Evolutionary conservation across 1,284 basidiomycete species (phyloP), one percentile per base, ranked within the genome.

Genomic region (Rugosomyces carneus): DNA sequence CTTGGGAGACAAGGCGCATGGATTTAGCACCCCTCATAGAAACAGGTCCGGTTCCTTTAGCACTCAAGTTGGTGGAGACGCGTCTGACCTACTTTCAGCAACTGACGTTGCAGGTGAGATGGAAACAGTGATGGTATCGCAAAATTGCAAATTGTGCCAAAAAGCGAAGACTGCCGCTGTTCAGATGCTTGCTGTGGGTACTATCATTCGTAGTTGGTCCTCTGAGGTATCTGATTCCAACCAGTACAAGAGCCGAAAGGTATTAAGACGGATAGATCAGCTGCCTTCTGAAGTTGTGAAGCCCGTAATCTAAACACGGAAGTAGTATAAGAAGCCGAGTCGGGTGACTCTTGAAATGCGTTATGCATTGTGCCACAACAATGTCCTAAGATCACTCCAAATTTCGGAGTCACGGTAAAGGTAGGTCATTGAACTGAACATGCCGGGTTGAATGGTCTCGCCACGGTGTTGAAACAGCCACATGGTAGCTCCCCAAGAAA

Each of bases 401-500:
- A 67, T 67, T 50, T 91, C 83, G 9, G 86, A 89, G 60, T 91
- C 87, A 48, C 79, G 77, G 66, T 91, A 91, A 21, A 91, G 70
- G 64, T 90, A 91, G 45, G 63, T 72, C 81, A 89, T 89, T 16
- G 85, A 86, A 67, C 78, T 85, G 73, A 85, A 87, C 87, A 97
- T 90, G 42, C 95, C 94, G 3, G 90, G 88, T 62, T 99, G 93
- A 49, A 99, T 80, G 10, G 82, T 85, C 67, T 97, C 84, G 37
- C 90, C 81, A 24, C 81, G 73, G 64, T 95, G 77, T 57, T 84
- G 75, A 76, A 95, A 98, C 51, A 96, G 72, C 80, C 89, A 99
- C 95, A 99, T 98, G 39, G 96, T 93, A n/a, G 84, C 75, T 31
- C 92, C 95, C 95, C 95, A 99, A 29, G 86, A 81, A 24, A 97